Conservation (phyloP, 345 rosid genomes). For the Angophora floribunda region DNA sequence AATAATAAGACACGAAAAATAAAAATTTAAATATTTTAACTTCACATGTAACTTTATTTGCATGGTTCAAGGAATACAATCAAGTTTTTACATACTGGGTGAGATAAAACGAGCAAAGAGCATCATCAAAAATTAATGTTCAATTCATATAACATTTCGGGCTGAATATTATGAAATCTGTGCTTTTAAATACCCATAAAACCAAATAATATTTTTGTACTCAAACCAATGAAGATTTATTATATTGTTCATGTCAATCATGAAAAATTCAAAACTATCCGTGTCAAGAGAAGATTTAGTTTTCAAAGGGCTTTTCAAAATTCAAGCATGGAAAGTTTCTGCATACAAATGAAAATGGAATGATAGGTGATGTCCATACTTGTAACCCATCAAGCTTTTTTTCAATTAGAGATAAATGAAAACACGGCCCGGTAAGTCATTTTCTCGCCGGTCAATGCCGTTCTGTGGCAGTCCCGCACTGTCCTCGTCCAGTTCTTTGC, state of each 20-base stretch:
- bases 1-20: too few species aligned
- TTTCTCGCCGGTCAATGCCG: neutral
- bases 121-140: neutral
- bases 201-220: neutral
- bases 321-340: neutral
- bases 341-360: neutral
- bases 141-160: neutral
- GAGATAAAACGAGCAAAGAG: neutral
- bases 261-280: neutral
- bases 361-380: neutral
- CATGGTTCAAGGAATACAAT: neutral
- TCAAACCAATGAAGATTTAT: neutral
- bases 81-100: neutral
- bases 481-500: neutral
- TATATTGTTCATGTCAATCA: neutral
- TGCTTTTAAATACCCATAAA: neutral
- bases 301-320: neutral
- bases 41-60: neutral
- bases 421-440: neutral
- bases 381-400: neutral
- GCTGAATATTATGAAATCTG: neutral
- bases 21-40: neutral
- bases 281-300: neutral
- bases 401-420: neutral
- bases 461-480: neutral